A percentile compares a stretch with the other conserved stretches of the same genome.
These are phyloP conservation scores for Malus domestica DNA, from an alignment of 306 rosid species.

Conservation along the genomic window DNA sequence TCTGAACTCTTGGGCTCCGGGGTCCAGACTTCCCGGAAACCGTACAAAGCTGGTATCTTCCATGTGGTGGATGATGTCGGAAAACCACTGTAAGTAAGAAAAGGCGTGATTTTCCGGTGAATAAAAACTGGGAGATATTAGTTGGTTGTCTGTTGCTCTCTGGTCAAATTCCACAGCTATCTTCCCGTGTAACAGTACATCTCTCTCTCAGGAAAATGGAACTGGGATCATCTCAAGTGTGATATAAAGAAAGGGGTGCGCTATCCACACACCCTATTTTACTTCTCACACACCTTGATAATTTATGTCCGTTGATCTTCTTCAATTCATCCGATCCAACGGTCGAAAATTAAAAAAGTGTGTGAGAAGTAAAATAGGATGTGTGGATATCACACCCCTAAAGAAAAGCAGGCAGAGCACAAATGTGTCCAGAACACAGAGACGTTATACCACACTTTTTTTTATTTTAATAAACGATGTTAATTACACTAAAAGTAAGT, in stretches of 20 bases:
- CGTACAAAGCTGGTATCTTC: slow-evolving; percentile 51
- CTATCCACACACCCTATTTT: no score
- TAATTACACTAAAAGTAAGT: no score
- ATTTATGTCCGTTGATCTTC: no score
- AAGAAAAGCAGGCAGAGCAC: not conserved
- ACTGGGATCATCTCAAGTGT: not conserved
- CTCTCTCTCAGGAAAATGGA: not conserved
- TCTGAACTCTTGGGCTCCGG: slow-evolving; percentile 58
- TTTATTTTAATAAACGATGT: no score
- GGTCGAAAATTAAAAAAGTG: no score
- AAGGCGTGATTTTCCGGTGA: slow-evolving; percentile 10
- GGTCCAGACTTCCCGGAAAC: slow-evolving; percentile 59
- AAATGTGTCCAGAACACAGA: no score
- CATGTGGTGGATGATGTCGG: slow-evolving; percentile 25
- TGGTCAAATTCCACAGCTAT: not conserved
- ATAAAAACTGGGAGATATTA: not conserved
- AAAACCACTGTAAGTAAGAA: not conserved
- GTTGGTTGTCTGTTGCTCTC: not conserved
- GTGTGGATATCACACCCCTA: no score
- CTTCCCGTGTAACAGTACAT: slow-evolving; percentile 10
- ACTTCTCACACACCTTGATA: no score
- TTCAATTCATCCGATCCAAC: no score
- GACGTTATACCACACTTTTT: fast-evolving
- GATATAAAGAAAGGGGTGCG: not conserved
- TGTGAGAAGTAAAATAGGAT: no score